Base-by-base conservation (phyloP, 495 filamentous ascomycete genomes). In the Penicillium lividum region DNA sequence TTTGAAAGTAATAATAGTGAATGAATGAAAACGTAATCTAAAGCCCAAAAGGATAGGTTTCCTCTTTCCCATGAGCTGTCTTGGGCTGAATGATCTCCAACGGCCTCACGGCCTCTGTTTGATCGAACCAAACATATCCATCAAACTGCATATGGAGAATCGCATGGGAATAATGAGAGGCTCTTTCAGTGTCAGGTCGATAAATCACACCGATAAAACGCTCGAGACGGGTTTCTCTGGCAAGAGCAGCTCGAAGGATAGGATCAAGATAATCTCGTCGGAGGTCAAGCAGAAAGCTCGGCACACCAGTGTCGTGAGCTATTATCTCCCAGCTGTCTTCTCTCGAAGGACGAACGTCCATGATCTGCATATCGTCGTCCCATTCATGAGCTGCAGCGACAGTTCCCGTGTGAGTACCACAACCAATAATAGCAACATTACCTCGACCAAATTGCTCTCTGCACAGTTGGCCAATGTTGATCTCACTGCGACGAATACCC, bases 151-250 rank as follows among this genome's bases (percentile, higher is more conserved):
- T 70, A 36, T 81, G 78, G 49, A 86, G 60, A 29, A 78, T 70
- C 0, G 82, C 78, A 40, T 73, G 67, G 27, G 79, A 82, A 63
- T 86, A 86, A 62, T 85, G 83, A 27, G 80, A 82, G 49, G 76
- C 53, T 9, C 72, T 67, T 64, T 86, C 83, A 0, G 82, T 82
- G 13, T 78, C 73, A 7, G 83, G 83, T 4, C 76, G 68, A 62
- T 85, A 86, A n/a, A 86, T 82, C 10, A 85, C 83, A 1, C 83
- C 83, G 34, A 86, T 85, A 53, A 84, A 85, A 7, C 83, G 63
- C 69, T 85, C 71, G 7, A 83, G 65, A 16, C 78, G 68, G 50
- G 67, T 60, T 59, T 77, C 76, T 13, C 48, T 48, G 29, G 67
- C 71, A 47, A 85, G 58, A 9, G 72, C 77, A 56, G 71, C 49